Conservation (phyloP, 1,284 basidiomycete species). For the Pseudozyma thailandica region DNA sequence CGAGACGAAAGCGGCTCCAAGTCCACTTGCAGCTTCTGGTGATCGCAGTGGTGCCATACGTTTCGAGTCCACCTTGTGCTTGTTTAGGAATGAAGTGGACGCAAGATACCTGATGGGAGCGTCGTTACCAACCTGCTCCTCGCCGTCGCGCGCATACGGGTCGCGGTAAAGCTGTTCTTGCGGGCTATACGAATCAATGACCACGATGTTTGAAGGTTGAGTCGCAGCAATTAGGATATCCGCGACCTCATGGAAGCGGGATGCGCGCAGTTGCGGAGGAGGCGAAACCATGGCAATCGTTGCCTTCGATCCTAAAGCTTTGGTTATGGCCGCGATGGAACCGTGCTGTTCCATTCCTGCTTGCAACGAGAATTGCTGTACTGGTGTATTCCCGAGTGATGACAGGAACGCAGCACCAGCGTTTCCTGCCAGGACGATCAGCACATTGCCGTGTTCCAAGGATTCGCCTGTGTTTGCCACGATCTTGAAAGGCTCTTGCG, state of each 20-base stretch:
- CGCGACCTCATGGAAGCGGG: constrained; percentile 24
- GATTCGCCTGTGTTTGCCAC: neutral
- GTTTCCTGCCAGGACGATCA: constrained; percentile 19
- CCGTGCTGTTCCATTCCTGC: constrained; percentile 24
- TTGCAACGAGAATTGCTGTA: constrained; percentile 13
- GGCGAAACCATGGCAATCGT: constrained; percentile 20
- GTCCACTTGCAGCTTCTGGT: constrained; percentile 28
- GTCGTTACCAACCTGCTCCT: neutral
- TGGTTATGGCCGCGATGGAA: constrained; percentile 9
- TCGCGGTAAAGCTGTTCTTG: constrained; percentile 27
- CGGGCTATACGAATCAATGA: constrained; percentile 38
- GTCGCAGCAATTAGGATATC: constrained; percentile 14
- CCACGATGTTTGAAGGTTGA: constrained; percentile 27
- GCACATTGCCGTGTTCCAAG: constrained; percentile 5
- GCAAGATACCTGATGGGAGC: constrained; percentile 25
- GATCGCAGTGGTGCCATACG: constrained; percentile 21
- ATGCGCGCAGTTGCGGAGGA: constrained; percentile 12
- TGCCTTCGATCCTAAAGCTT: constrained; percentile 1
- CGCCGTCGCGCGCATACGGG: constrained; percentile 5
- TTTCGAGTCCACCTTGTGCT: constrained; percentile 11
- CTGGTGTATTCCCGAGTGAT: constrained; percentile 11
- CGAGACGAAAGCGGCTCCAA: constrained; percentile 35
- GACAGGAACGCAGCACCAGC: constrained; percentile 21
- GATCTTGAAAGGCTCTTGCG: constrained; percentile 11
- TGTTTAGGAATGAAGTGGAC: constrained; percentile 5